Percentiles rank a stretch among this genome's conserved stretches.
Conservation (phyloP, 176 grass and related monocot species). For the Saccharum officinarum region DNA sequence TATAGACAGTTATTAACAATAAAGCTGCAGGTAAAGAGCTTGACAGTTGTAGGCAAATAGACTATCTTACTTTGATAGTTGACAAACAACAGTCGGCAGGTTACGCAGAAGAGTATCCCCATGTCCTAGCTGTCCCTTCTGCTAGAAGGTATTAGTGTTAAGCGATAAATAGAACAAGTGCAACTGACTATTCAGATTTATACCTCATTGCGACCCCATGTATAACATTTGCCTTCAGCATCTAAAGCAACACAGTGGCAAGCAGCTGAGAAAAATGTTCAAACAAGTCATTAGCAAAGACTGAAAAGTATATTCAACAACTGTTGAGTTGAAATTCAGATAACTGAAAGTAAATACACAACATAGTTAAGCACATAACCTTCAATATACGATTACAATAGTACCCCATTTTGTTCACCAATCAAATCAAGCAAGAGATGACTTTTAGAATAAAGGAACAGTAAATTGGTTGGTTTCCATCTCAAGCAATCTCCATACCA, state of each 20-base stretch:
- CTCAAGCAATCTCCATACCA: background rate
- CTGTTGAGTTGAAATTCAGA: background rate
- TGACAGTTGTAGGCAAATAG: background rate
- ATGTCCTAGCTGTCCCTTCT: constrained; percentile 98
- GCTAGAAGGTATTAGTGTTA: constrained; percentile 42
- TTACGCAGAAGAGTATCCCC: constrained; percentile 79
- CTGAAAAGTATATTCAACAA: background rate
- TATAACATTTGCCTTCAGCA: constrained; percentile 81
- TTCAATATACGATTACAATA: background rate
- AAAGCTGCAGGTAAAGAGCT: constrained; percentile 11
- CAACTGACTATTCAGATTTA: constrained; percentile 11
- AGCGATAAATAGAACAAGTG: constrained; percentile 34
- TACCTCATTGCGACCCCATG: constrained; percentile 99
- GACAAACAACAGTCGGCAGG: constrained; percentile 78
- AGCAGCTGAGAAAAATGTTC: constrained; percentile 56
- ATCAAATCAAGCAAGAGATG: background rate
- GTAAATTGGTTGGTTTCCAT: background rate
- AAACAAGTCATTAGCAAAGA: constrained; percentile 17
- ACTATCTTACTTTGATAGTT: constrained; percentile 76
- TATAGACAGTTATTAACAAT: background rate
- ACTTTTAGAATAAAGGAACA: background rate
- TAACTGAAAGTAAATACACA: background rate
- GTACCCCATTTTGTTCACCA: background rate
- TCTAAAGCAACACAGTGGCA: constrained; percentile 97
- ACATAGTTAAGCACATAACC: background rate